Conservation (phyloP, 257 asterid species). For the Nicotiana tabacum region DNA sequence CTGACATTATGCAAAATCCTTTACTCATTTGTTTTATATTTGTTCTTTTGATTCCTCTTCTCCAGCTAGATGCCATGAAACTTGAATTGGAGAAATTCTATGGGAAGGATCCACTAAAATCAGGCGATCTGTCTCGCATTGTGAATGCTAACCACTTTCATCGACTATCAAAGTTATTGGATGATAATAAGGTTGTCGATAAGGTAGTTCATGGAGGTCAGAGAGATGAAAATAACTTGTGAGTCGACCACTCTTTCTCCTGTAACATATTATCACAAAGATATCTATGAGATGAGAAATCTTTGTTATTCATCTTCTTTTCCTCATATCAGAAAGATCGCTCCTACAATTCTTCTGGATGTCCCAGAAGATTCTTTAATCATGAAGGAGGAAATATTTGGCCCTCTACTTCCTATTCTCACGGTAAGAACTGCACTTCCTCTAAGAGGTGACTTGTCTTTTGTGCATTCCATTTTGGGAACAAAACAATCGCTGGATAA, state of each 20-base stretch:
- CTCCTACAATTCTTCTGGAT: conserved; percentile 80
- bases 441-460: neutral
- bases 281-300: neutral
- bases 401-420: conserved; percentile 81
- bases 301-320: conserved; percentile 6
- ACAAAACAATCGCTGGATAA: neutral
- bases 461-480: neutral
- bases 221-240: conserved; percentile 57
- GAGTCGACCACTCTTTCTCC: conserved; percentile 34
- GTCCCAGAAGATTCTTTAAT: conserved; percentile 63
- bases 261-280: neutral
- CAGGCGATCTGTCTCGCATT: conserved; percentile 71
- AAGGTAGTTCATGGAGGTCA: conserved; percentile 87
- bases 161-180: conserved; percentile 55
- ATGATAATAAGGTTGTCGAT: conserved; percentile 66
- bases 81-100: conserved; percentile 66
- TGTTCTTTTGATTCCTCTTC: conserved; percentile 11
- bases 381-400: conserved; percentile 88
- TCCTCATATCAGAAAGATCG: conserved; percentile 50
- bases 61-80: conserved; percentile 56
- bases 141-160: conserved; percentile 62
- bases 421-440: conserved; percentile 39
- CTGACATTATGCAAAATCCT: neutral
- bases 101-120: conserved; percentile 69
- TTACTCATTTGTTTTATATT: conserved; percentile 11